Evolutionary conservation across 1,284 basidiomycete species (phyloP), one percentile per base, ranked within the genome.

Genomic region (Trametes polyzona): DNA sequence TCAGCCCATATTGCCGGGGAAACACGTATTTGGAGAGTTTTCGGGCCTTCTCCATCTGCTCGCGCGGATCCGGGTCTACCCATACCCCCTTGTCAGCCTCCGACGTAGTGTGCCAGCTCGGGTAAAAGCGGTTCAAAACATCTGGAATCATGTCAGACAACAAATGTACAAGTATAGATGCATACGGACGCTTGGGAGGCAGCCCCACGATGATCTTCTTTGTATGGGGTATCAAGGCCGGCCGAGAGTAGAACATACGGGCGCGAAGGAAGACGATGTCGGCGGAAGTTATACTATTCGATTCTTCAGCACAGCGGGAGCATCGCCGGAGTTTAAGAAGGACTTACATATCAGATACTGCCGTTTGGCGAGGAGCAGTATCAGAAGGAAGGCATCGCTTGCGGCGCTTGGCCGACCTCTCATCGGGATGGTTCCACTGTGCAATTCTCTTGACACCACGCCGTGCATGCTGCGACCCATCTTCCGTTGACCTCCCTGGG

Each of bases 21-120:
- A 96, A 96, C 0, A 96, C 76, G 68, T 95, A 92, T 74, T 93
- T 95, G 21, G 87, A 78, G 1, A 93, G 71, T 64, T 87, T 87
- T 21, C 90, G 80, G 1, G 82, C 80, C 52, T 81, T 69, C 41
- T 76, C 75, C 47, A 73, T 76, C 62, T 81, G 79, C 52, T 74
- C 67, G 12, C 70, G 73, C 21, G 76, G 71, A 59, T 83, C 78
- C 1, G 76, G 76, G 42, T 81, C 77, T 12, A 71, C 63, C 55
- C 74, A 73, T 7, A 60, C 55, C 1, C 52, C 63, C 29, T 68
- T 65, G 33, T 69, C 55, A 24, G 59, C 46, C 21, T 59, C 66
- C 12, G 65, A 55, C 41, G 68, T 71, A 41, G 65, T 71, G 24
- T 55, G 65, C 67, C 78, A 79, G 0, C 79, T 76, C 0, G 81